Percentiles rank a stretch among this genome's conserved stretches.
Evolutionary conservation across 768 basidiomycete species (phyloP).

Genomic region (Phaffia tasmanica): DNA sequence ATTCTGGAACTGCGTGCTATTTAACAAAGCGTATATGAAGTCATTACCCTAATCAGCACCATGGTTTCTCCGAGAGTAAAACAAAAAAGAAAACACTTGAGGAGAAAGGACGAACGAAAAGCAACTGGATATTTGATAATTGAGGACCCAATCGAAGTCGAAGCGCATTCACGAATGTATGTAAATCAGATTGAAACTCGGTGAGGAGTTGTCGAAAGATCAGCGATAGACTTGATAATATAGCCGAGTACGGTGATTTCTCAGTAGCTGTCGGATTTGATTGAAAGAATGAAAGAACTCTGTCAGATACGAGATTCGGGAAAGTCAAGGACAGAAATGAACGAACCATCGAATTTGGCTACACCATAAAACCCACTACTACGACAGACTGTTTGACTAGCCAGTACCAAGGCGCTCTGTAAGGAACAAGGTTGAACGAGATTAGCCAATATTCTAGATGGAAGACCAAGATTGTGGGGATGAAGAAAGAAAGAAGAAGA

Average conservation of each 20-base stretch:
- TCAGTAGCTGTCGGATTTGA: constrained; percentile 39
- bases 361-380: constrained; percentile 14
- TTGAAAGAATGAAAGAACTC: neutral
- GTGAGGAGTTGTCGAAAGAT: constrained; percentile 57
- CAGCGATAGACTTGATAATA: constrained; percentile 59
- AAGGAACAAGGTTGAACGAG: too few relatives aligned
- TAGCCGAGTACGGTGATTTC: constrained; percentile 57
- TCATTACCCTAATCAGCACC: too few relatives aligned
- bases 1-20: constrained; percentile 61
- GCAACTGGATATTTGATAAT: constrained; percentile 54
- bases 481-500: too few relatives aligned
- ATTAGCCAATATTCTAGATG: too few relatives aligned
- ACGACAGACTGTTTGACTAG: constrained; percentile 7
- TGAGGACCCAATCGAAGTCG: constrained; percentile 58
- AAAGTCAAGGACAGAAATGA: too few relatives aligned
- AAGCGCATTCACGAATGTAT: constrained; percentile 53
- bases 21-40: too few relatives aligned
- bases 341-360: constrained; percentile 15
- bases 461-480: too few relatives aligned
- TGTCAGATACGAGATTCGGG: neutral
- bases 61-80: too few relatives aligned
- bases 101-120: constrained; percentile 36
- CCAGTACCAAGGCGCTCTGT: constrained; percentile 10
- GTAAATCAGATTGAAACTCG: constrained; percentile 59
- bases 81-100: too few relatives aligned